A percentile compares a stretch with the other conserved stretches of the same genome.
phyloP scores from a whole-genome alignment of 805 yeast genomes.

The Vanderwaltozyma yarrowii region DNA sequence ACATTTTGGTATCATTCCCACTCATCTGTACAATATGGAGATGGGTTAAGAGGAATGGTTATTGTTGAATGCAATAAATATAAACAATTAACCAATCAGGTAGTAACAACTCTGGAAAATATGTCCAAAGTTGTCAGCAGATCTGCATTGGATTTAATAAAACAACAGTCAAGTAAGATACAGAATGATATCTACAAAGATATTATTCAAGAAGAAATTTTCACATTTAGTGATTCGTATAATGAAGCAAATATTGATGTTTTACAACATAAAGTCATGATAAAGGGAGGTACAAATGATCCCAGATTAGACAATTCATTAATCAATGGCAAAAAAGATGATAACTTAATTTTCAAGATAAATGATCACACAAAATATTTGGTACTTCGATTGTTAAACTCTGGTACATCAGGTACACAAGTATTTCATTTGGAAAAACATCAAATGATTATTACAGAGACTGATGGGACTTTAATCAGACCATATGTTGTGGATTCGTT shows the following conservation, averaged over 20 bases:
- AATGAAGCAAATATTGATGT: constrained; percentile 35
- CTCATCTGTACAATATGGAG: constrained; percentile 39
- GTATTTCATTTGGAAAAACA: constrained; percentile 45
- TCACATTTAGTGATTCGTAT: constrained; percentile 55
- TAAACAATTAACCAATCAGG: constrained; percentile 28
- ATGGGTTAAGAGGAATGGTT: constrained; percentile 41
- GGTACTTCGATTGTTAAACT: constrained; percentile 38
- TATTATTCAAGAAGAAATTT: constrained; percentile 40
- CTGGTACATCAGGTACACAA: constrained; percentile 51
- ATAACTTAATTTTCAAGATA: constrained; percentile 25
- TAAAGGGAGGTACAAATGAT: constrained; percentile 18
- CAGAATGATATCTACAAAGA: neutral
- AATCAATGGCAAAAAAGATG: constrained; percentile 15
- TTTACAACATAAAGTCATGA: constrained; percentile 19
- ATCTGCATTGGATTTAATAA: no score
- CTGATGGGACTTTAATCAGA: constrained; percentile 48
- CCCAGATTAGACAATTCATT: constrained; percentile 20
- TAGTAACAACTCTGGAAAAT: constrained; percentile 4
- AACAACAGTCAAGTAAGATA: no score
- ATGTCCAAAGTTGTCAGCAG: neutral
- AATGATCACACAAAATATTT: constrained; percentile 37
- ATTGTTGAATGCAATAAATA: constrained; percentile 42
- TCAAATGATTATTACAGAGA: constrained; percentile 43
- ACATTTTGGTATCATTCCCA: constrained; percentile 53
- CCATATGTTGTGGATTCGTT: constrained; percentile 39